Percentiles rank a stretch among this genome's conserved stretches.
These are phyloP conservation scores for Camellia oleifera DNA, from an alignment of 179 eudicot genomes.

Conservation along the genomic window DNA sequence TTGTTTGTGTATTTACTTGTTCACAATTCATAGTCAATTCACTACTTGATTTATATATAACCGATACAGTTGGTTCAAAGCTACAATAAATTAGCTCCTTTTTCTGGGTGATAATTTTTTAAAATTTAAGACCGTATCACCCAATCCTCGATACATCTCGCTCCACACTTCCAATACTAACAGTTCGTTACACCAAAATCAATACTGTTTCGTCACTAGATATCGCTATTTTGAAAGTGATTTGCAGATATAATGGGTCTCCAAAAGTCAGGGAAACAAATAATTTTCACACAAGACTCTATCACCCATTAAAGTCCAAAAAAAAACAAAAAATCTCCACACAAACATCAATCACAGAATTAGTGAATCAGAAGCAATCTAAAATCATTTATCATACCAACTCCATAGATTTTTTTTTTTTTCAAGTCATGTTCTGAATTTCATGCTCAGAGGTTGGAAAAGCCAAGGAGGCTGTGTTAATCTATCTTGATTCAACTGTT, in stretches of 20 bases:
- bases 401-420: not conserved
- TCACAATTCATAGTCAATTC: no score
- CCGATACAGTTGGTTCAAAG: not conserved
- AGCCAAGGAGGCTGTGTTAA: constrained; percentile 1
- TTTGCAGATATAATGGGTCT: not conserved
- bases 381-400: not conserved
- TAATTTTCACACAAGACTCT: not conserved
- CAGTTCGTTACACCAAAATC: no score
- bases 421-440: not conserved
- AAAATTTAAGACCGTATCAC: no score
- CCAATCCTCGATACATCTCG: no score
- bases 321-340: not conserved
- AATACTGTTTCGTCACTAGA: no score
- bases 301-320: not conserved
- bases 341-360: constrained; percentile 13
- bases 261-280: constrained; percentile 1
- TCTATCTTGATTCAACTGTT: not conserved
- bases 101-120: no score
- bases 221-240: not conserved
- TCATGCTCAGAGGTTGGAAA: constrained; percentile 1
- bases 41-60: no score
- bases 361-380: not conserved
- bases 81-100: not conserved
- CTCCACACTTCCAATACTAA: no score
- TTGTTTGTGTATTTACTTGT: no score